Evolutionary conservation across 805 yeast genomes (phyloP).

Genomic region (Candida mattraensis): DNA sequence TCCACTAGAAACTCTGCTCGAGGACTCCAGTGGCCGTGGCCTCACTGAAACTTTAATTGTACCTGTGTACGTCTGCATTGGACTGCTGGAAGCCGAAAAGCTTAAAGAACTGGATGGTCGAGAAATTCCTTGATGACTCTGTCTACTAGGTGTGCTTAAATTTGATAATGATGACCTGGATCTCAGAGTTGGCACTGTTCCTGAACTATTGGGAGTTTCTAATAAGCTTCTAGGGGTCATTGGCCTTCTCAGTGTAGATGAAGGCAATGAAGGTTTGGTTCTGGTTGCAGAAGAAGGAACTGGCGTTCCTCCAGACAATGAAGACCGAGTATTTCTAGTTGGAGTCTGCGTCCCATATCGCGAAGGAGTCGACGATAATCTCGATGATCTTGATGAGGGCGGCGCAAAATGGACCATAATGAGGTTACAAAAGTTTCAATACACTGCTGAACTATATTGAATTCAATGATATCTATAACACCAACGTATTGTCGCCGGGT

Average conservation of each 20-base stretch:
- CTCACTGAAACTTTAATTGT: constrained; percentile 75
- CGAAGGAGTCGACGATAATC: too few species aligned
- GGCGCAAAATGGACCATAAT: constrained; percentile 21
- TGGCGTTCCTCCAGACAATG: constrained; percentile 14
- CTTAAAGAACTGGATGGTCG: constrained; percentile 25
- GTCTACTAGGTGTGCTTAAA: constrained; percentile 20
- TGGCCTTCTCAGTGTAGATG: constrained; percentile 20
- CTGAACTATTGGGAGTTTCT: constrained; percentile 5
- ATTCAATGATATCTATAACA: too few species aligned
- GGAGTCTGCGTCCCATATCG: constrained; percentile 15
- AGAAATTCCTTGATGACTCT: constrained; percentile 7
- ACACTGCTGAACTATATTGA: too few species aligned
- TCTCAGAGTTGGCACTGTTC: constrained; percentile 12
- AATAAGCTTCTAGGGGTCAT: constrained; percentile 16
- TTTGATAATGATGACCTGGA: constrained; percentile 24
- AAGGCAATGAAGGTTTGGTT: constrained; percentile 21
- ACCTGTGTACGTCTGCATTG: constrained; percentile 50
- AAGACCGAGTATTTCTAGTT: constrained; percentile 16
- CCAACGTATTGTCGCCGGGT: too few species aligned
- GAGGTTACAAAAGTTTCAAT: not conserved
- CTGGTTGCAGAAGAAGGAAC: constrained; percentile 17
- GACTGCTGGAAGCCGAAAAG: constrained; percentile 2
- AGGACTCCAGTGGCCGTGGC: constrained; percentile 58
- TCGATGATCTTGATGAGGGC: constrained; percentile 12
- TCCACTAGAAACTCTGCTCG: constrained; percentile 12